A percentile compares a stretch with the other conserved stretches of the same genome.
Conservation (phyloP, 257 asterid species). For the Anisodus acutangulus region DNA sequence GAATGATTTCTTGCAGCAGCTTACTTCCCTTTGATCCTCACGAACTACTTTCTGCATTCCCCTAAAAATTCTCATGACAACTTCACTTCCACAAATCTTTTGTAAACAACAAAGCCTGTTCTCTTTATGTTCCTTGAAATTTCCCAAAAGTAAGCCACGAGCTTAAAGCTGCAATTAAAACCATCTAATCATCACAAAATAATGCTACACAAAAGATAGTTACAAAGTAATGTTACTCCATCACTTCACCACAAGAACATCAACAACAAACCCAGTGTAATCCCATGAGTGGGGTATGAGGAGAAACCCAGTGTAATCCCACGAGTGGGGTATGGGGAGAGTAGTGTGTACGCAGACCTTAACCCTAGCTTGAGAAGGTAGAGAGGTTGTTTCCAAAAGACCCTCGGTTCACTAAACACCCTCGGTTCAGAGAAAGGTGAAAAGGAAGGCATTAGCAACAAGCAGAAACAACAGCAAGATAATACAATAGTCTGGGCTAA, state of each 20-base stretch:
- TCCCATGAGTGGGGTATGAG: too few species aligned
- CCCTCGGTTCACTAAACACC: too few species aligned
- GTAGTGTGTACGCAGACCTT: too few species aligned
- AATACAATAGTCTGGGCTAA: too few species aligned
- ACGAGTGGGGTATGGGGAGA: too few species aligned
- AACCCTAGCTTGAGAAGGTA: too few species aligned
- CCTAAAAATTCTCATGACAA: conserved; percentile 99
- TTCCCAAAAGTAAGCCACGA: conserved; percentile 48
- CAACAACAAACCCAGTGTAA: too few species aligned
- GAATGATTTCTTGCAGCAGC: conserved; percentile 70
- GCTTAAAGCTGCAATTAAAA: conserved; percentile 38
- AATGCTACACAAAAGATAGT: conserved; percentile 14
- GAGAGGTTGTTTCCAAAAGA: too few species aligned
- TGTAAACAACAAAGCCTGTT: conserved; percentile 60
- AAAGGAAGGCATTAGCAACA: too few species aligned
- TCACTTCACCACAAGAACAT: neutral
- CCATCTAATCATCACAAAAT: conserved; percentile 38
- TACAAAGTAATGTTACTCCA: neutral
- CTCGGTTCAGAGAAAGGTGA: too few species aligned
- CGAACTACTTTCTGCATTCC: conserved; percentile 91
- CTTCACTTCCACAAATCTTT: conserved; percentile 62
- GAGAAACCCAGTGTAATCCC: too few species aligned
- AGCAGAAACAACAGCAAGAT: too few species aligned
- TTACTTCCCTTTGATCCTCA: conserved; percentile 62
- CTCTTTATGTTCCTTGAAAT: conserved; percentile 55